Evolutionary conservation across 768 basidiomycete species (phyloP), one percentile per base, ranked within the genome.

Genomic region (Mycena chlorophos): DNA sequence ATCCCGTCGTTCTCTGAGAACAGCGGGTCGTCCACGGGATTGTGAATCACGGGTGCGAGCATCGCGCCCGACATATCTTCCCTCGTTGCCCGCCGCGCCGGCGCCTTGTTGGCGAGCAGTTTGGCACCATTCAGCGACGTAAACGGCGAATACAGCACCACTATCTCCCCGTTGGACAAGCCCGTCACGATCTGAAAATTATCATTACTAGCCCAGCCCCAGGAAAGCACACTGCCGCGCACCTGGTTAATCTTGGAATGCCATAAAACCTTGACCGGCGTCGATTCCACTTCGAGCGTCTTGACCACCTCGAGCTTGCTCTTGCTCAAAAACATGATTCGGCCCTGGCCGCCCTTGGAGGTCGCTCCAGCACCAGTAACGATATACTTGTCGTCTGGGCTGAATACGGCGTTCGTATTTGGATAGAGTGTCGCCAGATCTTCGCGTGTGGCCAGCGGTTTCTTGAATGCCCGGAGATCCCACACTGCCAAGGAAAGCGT

Each of bases 221-320:
- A 56, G 49, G 52, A 54, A 61, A 58, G 55, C 55, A 49, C 27
- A 63, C 39, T 61, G 52, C 40, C 46, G 68, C 86, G 63, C 59
- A 90, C 92, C 81, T 97, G 93, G 76, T 99, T 99, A 78, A 99
- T 98, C 72, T 91, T 92, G 5, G 91, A 84, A 75, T 98, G 97
- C 97, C 97, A 99, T 25, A 81, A 73, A 2, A 98, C 91, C 66
- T 87, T 89, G 54, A 99, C 91, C 10, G 97, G 94, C 30, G 86
- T 89, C 23, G 86, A 79, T 40, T 86, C 86, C 64, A 90, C 82
- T 53, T 79, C 82, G 40, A 93, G 63, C 39, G 79, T 78, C 72
- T 87, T 88, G 51, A 77, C 84, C 46, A 86, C 79, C 57, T 86
- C 85, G 40, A 97, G 72, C 34, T 78, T 80, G 54, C 87, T 82